These are phyloP conservation scores for Stropharia rugosoannulata DNA, from an alignment of 768 basidiomycete genomes.

Conservation along the genomic window DNA sequence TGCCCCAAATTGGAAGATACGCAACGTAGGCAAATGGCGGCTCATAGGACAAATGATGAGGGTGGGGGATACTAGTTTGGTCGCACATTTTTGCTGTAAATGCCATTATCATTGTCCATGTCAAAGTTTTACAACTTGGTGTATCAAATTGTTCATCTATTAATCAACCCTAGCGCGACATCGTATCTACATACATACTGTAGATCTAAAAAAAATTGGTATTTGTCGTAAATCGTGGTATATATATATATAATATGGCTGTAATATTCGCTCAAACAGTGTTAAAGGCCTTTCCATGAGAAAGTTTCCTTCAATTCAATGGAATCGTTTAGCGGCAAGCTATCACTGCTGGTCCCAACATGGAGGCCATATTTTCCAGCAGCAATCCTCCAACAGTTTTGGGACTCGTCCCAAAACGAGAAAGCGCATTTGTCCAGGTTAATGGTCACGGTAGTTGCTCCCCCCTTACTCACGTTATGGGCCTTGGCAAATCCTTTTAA, in stretches of 20 bases:
- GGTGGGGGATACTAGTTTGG: conserved; percentile 43
- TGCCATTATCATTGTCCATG: not conserved
- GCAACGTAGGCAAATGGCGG: conserved; percentile 87
- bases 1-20: conserved; percentile 97
- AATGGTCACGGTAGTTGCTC: conserved; percentile 38
- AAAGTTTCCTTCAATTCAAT: conserved; percentile 17
- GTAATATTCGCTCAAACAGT: not conserved
- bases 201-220: not conserved
- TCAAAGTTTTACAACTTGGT: too few species aligned
- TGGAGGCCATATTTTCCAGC: conserved; percentile 49
- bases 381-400: conserved; percentile 47
- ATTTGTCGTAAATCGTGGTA: not conserved
- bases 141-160: too few species aligned
- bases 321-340: conserved; percentile 21
- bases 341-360: conserved; percentile 40
- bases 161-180: not conserved
- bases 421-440: conserved; percentile 67
- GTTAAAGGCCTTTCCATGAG: conserved; percentile 15
- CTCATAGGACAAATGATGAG: conserved; percentile 69
- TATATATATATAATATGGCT: not conserved
- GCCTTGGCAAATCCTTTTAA: conserved; percentile 69
- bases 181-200: not conserved
- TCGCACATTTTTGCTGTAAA: not conserved
- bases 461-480: conserved; percentile 46
- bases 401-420: conserved; percentile 56